These are phyloP conservation scores for Pythium plurisporium DNA, from an alignment of 352 stramenopile species.

Conservation along the genomic window DNA sequence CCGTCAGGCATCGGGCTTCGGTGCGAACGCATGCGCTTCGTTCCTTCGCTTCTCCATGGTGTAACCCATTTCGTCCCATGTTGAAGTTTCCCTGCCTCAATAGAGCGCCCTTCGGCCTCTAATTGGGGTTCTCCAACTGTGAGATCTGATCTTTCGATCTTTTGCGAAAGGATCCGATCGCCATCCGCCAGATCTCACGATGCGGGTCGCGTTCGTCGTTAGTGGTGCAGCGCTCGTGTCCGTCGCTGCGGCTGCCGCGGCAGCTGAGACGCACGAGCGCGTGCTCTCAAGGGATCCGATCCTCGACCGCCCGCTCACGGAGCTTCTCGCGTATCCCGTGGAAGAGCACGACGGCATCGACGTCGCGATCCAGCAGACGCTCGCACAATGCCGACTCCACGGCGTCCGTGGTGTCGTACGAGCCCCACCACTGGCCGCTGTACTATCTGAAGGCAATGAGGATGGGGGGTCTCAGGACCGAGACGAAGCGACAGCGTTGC, in stretches of 20 bases:
- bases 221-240: background rate
- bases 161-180: slow-evolving; percentile 1
- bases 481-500: background rate
- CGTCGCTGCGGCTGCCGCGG: background rate
- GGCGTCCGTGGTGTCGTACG: slow-evolving; percentile 15
- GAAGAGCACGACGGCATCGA: slow-evolving; percentile 2
- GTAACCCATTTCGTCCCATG: slow-evolving; percentile 9
- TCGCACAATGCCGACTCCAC: slow-evolving; percentile 8
- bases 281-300: background rate
- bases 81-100: slow-evolving; percentile 9
- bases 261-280: background rate
- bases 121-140: background rate
- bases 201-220: background rate
- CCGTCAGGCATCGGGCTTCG: no score
- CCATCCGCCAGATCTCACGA: background rate
- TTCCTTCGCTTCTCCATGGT: no score
- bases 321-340: slow-evolving; percentile 15
- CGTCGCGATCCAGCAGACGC: slow-evolving; percentile 2
- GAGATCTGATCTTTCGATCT: slow-evolving; percentile 18
- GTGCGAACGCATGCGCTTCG: no score
- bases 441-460: background rate
- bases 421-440: background rate
- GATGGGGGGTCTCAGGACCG: no score
- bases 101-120: background rate
- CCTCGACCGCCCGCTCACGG: slow-evolving; percentile 7